Base-by-base conservation (phyloP, 2,329 filamentous ascomycete genomes). In the Fusarium sp. region DNA sequence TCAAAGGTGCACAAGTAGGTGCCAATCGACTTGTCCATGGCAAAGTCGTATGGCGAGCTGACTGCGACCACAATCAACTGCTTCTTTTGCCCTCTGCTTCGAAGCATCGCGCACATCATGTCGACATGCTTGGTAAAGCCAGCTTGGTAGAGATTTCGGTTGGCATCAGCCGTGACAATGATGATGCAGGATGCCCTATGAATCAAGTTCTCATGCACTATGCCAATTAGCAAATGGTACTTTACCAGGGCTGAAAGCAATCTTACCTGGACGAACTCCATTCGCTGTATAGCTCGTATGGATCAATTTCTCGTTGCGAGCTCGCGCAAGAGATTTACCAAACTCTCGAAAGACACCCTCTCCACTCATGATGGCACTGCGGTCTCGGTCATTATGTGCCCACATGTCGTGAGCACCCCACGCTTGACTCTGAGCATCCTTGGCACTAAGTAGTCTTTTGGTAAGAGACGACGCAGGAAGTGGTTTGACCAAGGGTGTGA, bases 221-320 rank as follows among this genome's bases (percentile, higher is more conserved):
- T 6, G 1, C 4, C 51, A 29, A 11, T 69, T 40, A 77, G 68
- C 34, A 46, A 18, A 3, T 3, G 3, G 3, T 6, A 3, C 20
- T 11, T 10, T 11, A 20, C 11, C 8, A 13, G 2, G 13, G 13
- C 5, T 23, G 13, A 2, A 29, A 14, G 7, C 62, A 23, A 8
- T 11, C 78, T 77, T 68, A 86, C 85, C 84, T 77, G 94, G 94
- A 36, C 94, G 87, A 3, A 98, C 90, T 13, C 94, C 94, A 73
- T 97, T 97, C 1, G 93, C 92, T 0, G 95, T 97, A 76, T 98
- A 98, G 11, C 94, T 97, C 1, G 95, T 97, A 78, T 98, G 93
- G 14, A 97, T 83, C 6, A 97, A 88, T 74, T 96, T 92, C 18
- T 94, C 93, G 72, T 92, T 93, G 20, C 94, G 86, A 69, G 93